Evolutionary conservation across 176 grass and related monocot genomes (phyloP), one percentile per base, ranked within the genome.

Genomic region (Aechmea fasciata): DNA sequence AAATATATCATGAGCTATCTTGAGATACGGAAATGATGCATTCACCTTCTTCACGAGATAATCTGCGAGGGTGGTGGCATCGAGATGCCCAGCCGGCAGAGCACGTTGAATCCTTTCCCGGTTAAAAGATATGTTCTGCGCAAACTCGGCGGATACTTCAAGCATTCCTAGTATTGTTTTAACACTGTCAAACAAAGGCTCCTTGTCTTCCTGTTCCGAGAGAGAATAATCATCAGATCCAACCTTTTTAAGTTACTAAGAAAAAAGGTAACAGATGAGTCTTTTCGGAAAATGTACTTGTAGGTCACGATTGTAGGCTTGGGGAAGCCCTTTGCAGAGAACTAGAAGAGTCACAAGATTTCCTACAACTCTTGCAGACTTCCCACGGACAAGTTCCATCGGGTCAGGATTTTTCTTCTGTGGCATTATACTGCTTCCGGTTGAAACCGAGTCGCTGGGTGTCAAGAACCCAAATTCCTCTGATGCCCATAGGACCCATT

Each of bases 1-100:
- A 41, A 41, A 41, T 41, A 41, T 41, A 41, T 41, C 4, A 41
- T 41, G 33, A 41, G 33, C 33, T 41, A 41, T 41, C 33, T 41
- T 7, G 33, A 25, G 48, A 25, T 52, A 23, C 29, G 1, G 14
- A 18, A 49, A 26, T 19, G 19, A 47, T 47, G 10, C 13, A 10
- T 78, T 81, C 91, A 97, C 94, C 89, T 93, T 97, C 75, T 92
- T 93, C 65, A 97, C 94, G 64, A 97, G 94, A 83, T 97, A 97
- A 92, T 97, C 94, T 10, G 90, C 94, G 65, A 97, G 77, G 25
- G 94, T 97, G n/a, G 93, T 97, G 53, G 93, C 93, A 80, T 97
- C 94, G 50, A 97, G 77, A 83, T 97, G 84, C 26, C 94, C 94
- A 63, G 89, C 86, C n/a, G 94, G 94, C 6, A 97, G 72, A 25